phyloP scores from a whole-genome alignment of 2,329 filamentous ascomycete genomes.

The Talaromyces sp. region DNA sequence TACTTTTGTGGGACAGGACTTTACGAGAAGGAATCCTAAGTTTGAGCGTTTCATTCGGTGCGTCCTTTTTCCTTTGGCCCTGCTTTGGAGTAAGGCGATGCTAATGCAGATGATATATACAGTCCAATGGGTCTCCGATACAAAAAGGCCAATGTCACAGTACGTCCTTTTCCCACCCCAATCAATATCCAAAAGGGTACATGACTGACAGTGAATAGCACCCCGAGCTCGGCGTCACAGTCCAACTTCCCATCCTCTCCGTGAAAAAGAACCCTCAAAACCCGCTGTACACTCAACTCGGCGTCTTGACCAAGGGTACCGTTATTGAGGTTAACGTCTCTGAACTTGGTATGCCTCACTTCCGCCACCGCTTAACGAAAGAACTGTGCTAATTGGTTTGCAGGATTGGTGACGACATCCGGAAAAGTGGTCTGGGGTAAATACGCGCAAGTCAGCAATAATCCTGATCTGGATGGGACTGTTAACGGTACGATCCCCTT shows the following conservation, averaged over 20 bases:
- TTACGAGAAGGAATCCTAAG: constrained; percentile 83
- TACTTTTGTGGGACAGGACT: constrained; percentile 87
- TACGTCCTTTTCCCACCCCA: neutral
- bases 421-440: constrained; percentile 94
- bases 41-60: constrained; percentile 64
- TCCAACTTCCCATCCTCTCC: constrained; percentile 75
- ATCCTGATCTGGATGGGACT: constrained; percentile 60
- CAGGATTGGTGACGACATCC: constrained; percentile 78
- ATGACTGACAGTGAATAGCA: constrained; percentile 39
- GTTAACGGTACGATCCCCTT: constrained; percentile 48
- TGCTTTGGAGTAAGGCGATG: neutral
- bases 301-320: constrained; percentile 81
- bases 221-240: constrained; percentile 78
- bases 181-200: neutral
- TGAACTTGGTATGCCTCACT: constrained; percentile 54
- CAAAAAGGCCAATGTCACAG: constrained; percentile 69
- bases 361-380: neutral
- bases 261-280: constrained; percentile 87
- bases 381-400: neutral
- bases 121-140: constrained; percentile 71
- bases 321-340: constrained; percentile 89
- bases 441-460: constrained; percentile 66
- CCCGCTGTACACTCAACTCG: constrained; percentile 86
- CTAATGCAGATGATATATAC: neutral
- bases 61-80: neutral